Evolutionary conservation across 495 filamentous ascomycete species (phyloP).

Genomic region (Penicillium pancosmium): DNA sequence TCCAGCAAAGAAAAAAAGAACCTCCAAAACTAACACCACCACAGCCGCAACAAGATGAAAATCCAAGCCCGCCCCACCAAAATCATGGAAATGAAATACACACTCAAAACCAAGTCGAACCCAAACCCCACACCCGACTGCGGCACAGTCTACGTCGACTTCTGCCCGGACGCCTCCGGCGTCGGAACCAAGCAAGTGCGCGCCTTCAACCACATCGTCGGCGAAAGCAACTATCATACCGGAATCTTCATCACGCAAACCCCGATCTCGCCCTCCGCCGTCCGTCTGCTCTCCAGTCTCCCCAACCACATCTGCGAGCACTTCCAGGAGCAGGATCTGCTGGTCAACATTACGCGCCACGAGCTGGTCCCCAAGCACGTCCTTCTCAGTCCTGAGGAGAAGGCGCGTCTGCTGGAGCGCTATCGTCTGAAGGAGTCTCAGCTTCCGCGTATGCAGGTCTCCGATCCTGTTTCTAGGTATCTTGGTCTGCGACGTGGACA

Average conservation of each 20-base stretch:
- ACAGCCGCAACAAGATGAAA: conserved; percentile 78
- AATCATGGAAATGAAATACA: conserved; percentile 82
- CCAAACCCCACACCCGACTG: conserved; percentile 70
- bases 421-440: conserved; percentile 98
- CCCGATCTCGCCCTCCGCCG: conserved; percentile 78
- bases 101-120: conserved; percentile 61
- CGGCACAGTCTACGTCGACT: conserved; percentile 92
- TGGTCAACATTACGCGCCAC: conserved; percentile 98
- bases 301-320: conserved; percentile 81
- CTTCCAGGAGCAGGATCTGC: conserved; percentile 91
- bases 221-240: conserved; percentile 75
- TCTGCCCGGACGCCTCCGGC: conserved; percentile 66
- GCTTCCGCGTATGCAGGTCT: conserved; percentile 85
- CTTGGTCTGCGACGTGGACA: conserved; percentile 88
- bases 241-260: conserved; percentile 85
- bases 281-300: conserved; percentile 71
- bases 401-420: conserved; percentile 75
- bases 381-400: conserved; percentile 87
- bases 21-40: conserved; percentile 29
- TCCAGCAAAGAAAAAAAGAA: not conserved
- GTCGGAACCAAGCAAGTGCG: conserved; percentile 93
- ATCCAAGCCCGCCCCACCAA: conserved; percentile 83
- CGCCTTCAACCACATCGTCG: conserved; percentile 79
- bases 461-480: conserved; percentile 91
- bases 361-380: conserved; percentile 95